Conservation (phyloP, 2,329 filamentous ascomycete species). For the Macroventuria anomochaeta region DNA sequence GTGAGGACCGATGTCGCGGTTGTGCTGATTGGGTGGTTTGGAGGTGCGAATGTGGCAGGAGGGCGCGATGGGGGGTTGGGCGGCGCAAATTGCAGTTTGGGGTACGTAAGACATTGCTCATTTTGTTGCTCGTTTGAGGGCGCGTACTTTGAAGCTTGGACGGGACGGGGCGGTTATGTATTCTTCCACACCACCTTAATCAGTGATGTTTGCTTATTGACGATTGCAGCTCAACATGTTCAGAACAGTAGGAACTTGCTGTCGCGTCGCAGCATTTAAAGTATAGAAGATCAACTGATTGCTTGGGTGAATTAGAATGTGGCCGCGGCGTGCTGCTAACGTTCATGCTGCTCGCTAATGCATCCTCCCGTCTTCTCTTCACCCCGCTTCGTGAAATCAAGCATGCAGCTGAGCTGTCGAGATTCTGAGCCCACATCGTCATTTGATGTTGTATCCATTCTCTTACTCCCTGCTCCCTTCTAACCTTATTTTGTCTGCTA, state of each 20-base stretch:
- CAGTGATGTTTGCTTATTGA: too few relatives aligned
- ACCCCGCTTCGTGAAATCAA: not conserved
- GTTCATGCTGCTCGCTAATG: not conserved
- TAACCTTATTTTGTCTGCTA: not conserved
- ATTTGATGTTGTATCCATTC: too few relatives aligned
- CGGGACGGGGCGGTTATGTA: not conserved
- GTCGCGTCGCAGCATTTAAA: too few relatives aligned
- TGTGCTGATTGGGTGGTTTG: not conserved
- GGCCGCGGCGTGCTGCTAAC: not conserved
- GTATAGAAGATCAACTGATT: too few relatives aligned
- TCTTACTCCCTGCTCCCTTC: not conserved
- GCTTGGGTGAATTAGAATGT: too few relatives aligned
- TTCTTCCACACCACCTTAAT: not conserved
- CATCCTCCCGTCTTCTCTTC: not conserved
- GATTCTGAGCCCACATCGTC: too few relatives aligned
- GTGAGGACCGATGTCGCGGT: constrained; percentile 5
- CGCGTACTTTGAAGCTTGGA: not conserved
- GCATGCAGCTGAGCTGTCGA: not conserved
- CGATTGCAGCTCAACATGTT: too few relatives aligned
- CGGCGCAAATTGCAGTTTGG: not conserved
- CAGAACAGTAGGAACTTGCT: too few relatives aligned
- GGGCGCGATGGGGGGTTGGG: not conserved
- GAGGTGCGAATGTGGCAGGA: not conserved
- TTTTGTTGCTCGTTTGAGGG: not conserved
- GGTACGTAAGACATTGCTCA: constrained; percentile 5